A percentile compares a stretch with the other conserved stretches of the same genome.
These are phyloP conservation scores for Sphagnurus paluster DNA, from an alignment of 1,284 basidiomycete species.

Conservation along the genomic window DNA sequence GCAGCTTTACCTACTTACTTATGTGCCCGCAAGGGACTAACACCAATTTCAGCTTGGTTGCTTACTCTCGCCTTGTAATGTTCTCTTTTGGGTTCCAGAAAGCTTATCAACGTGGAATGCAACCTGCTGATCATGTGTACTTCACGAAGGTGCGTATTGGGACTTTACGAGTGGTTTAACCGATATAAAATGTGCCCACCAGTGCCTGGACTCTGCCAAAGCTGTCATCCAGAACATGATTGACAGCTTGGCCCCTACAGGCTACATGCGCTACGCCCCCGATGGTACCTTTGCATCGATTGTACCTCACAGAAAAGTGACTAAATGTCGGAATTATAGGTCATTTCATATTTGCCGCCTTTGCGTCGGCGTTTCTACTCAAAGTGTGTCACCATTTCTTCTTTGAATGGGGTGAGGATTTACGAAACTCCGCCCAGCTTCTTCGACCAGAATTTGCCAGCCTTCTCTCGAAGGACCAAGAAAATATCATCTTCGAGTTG, in stretches of 20 bases:
- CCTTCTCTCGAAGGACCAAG: conserved; percentile 60
- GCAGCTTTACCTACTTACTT: conserved; percentile 29
- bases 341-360: conserved; percentile 82
- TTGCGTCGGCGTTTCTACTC: conserved; percentile 82
- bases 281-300: conserved; percentile 53
- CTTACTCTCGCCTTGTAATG: conserved; percentile 82
- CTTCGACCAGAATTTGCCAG: conserved; percentile 71
- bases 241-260: conserved; percentile 65
- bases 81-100: conserved; percentile 85
- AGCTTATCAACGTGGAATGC: conserved; percentile 70
- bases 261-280: conserved; percentile 80
- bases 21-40: conserved; percentile 18
- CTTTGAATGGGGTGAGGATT: neutral
- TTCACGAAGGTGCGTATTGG: conserved; percentile 58
- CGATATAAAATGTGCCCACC: conserved; percentile 8
- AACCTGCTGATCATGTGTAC: conserved; percentile 61
- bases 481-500: conserved; percentile 67
- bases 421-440: conserved; percentile 43
- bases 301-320: neutral
- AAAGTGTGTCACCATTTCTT: conserved; percentile 49
- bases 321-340: conserved; percentile 36
- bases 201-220: conserved; percentile 76
- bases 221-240: conserved; percentile 66
- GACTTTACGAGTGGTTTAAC: neutral
- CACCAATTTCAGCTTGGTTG: conserved; percentile 52